Evolutionary conservation across 2,329 filamentous ascomycete genomes (phyloP).

Genomic region (Didymella keratinophila): DNA sequence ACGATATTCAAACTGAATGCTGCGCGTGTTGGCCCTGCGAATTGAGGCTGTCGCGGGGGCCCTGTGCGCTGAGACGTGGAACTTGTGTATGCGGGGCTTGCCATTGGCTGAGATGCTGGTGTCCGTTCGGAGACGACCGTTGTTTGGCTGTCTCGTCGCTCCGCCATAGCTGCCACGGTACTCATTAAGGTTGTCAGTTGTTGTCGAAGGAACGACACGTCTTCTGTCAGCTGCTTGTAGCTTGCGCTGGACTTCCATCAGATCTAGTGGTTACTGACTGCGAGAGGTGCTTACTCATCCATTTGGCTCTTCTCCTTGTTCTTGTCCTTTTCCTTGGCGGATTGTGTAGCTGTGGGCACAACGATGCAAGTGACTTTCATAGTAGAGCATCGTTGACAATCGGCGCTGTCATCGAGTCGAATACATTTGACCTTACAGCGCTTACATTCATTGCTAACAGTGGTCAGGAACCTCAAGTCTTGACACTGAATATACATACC

Average conservation of each 20-base stretch:
- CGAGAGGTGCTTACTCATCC: constrained; percentile 11
- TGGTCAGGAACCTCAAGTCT: background rate
- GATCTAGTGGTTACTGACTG: too few relatives aligned
- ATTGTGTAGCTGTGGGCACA: constrained; percentile 20
- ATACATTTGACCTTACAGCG: constrained; percentile 31
- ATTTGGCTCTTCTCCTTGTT: constrained; percentile 10
- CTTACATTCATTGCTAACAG: constrained; percentile 30
- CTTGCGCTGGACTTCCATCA: constrained; percentile 9
- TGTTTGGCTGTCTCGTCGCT: constrained; percentile 8
- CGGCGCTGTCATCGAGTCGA: constrained; percentile 14
- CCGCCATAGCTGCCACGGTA: constrained; percentile 18
- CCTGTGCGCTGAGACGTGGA: constrained; percentile 12
- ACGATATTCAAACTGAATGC: constrained; percentile 34
- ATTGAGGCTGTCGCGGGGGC: constrained; percentile 26
- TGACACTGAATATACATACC: constrained; percentile 7
- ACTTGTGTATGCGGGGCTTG: constrained; percentile 19
- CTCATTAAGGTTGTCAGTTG: constrained; percentile 24
- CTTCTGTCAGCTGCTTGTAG: constrained; percentile 20
- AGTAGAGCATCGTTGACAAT: constrained; percentile 29
- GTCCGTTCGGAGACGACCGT: constrained; percentile 1
- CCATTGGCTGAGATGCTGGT: constrained; percentile 6
- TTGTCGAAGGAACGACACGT: constrained; percentile 25
- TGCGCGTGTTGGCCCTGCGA: constrained; percentile 31
- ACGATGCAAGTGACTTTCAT: constrained; percentile 25
- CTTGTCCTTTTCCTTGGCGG: constrained; percentile 22